Percentiles rank a stretch among this genome's conserved stretches.
phyloP scores from a whole-genome alignment of 2,329 filamentous ascomycete genomes.

The Trichophyton equinum region DNA sequence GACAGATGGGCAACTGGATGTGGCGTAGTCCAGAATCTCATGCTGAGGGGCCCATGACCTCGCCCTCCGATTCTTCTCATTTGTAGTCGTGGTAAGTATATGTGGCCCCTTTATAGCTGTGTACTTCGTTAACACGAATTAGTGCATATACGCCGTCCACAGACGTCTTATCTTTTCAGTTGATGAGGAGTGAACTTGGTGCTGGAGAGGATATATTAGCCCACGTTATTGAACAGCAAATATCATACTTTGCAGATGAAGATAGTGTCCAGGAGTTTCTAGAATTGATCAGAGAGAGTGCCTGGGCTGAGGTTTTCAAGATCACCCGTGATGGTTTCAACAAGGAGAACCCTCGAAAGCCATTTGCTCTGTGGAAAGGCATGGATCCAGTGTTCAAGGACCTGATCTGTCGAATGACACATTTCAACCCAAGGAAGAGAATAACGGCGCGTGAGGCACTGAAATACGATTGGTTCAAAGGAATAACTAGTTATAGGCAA shows the following conservation, averaged over 20 bases:
- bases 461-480: slow-evolving; percentile 21
- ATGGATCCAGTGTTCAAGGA: slow-evolving; percentile 23
- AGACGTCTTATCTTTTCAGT: slow-evolving; percentile 31
- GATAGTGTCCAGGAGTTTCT: slow-evolving; percentile 29
- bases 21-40: slow-evolving; percentile 23
- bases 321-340: slow-evolving; percentile 31
- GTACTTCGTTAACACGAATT: background rate
- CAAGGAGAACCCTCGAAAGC: slow-evolving; percentile 30
- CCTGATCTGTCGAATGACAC: slow-evolving; percentile 21
- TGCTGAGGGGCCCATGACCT: slow-evolving; percentile 14
- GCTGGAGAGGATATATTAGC: slow-evolving; percentile 25
- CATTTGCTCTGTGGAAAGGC: slow-evolving; percentile 31
- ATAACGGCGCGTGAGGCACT: slow-evolving; percentile 21
- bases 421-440: slow-evolving; percentile 21
- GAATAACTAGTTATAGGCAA: background rate
- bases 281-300: slow-evolving; percentile 18
- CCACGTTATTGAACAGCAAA: slow-evolving; percentile 33
- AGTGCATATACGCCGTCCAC: slow-evolving; percentile 35
- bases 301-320: slow-evolving; percentile 29
- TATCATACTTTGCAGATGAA: slow-evolving; percentile 37
- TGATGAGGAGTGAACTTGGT: slow-evolving; percentile 21
- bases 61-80: slow-evolving; percentile 16
- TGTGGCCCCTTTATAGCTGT: background rate
- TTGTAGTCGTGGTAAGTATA: slow-evolving; percentile 9
- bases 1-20: slow-evolving; percentile 18